Conservation (phyloP, 2,329 filamentous ascomycete genomes). For the Coniochaeta hoffmannii region DNA sequence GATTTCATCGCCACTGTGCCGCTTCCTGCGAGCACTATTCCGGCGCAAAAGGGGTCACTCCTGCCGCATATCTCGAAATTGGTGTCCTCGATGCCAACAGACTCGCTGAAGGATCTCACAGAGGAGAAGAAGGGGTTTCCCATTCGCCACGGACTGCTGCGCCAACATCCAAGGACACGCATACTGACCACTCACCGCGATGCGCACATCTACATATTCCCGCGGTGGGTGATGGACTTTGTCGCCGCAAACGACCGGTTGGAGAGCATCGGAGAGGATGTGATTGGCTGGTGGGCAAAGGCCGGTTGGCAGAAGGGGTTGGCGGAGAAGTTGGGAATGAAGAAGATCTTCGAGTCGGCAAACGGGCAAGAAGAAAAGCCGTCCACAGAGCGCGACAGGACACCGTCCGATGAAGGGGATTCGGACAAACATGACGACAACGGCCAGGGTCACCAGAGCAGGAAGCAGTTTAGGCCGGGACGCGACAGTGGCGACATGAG, state of each 20-base stretch:
- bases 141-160: constrained; percentile 68
- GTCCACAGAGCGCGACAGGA: constrained; percentile 13
- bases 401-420: neutral
- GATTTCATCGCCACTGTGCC: constrained; percentile 82
- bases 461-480: neutral
- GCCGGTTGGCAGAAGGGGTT: constrained; percentile 82
- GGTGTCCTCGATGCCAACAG: constrained; percentile 80
- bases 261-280: constrained; percentile 84
- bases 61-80: constrained; percentile 65
- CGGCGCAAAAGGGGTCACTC: constrained; percentile 56
- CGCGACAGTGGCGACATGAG: constrained; percentile 9
- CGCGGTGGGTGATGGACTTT: constrained; percentile 83
- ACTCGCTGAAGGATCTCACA: constrained; percentile 76
- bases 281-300: constrained; percentile 94
- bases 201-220: constrained; percentile 91
- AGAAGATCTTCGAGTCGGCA: constrained; percentile 47
- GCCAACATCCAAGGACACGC: constrained; percentile 65
- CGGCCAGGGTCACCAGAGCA: neutral
- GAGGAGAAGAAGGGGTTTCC: constrained; percentile 68
- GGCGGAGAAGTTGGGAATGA: constrained; percentile 67
- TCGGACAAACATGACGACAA: neutral
- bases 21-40: constrained; percentile 48
- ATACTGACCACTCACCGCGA: constrained; percentile 82
- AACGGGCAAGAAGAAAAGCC: constrained; percentile 20
- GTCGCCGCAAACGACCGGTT: constrained; percentile 72